Base-by-base conservation (phyloP, 2,329 filamentous ascomycete species). In the Sporothrix brasiliensis region DNA sequence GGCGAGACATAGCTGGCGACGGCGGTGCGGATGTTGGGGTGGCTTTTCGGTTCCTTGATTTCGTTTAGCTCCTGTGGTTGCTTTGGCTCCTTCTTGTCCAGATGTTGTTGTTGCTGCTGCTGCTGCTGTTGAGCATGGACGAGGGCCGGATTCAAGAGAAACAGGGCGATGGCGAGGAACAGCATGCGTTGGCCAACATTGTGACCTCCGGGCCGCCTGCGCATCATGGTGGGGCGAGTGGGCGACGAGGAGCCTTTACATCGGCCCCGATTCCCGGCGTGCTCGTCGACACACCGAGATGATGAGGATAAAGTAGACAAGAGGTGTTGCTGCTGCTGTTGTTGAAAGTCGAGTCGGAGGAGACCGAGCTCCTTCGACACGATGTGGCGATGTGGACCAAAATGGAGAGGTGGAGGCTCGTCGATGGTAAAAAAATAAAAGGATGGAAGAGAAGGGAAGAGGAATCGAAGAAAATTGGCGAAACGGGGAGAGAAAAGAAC, bases 111-210 rank as follows among this genome's bases (percentile, higher is more conserved):
- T 52, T 67, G 69, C 47, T 72, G 75, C 67, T 76, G 79, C 56
- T 85, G 85, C 84, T 89, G 87, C 85, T 88, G 87, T 84, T 87
- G 87, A 85, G 86, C 87, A 76, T 88, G 84, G 81, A 86, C 85
- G 74, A 88, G 80, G 30, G 58, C 76, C 68, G 87, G 86, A 71
- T 90, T 78, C 70, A 89, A 79, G 70, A 90, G 80, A 73, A 89
- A 63, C 21, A 63, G 79, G 75, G 84, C 85, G 78, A 89, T 83
- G 79, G 86, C 85, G 78, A 88, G 77, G 78, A 85, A 76, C 76
- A 82, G 78, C 77, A 80, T 81, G 76, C 82, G 79, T 79, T 84
- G 81, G 72, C 79, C 79, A 74, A 79, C 84, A 80, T 86, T 85
- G 81, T 60, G 69, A 47, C 53, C 61, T 24, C 85, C 86, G 77